Percentiles rank a stretch among this genome's conserved stretches.
These are phyloP conservation scores for Monilinia polystroma DNA, from an alignment of 2,329 filamentous ascomycete species.

Conservation along the genomic window DNA sequence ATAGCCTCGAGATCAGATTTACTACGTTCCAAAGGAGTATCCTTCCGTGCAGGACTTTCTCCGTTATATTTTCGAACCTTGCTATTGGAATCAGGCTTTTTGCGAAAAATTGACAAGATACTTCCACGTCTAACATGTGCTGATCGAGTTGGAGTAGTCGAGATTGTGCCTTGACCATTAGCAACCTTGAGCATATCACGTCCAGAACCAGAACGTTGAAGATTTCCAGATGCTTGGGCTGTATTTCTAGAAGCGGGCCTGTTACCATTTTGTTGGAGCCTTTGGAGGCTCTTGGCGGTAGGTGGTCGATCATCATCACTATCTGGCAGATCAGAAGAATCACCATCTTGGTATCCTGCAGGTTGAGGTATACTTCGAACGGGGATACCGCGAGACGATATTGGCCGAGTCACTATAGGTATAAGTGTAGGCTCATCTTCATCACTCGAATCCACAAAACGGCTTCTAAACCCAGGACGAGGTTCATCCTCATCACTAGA, in stretches of 20 bases:
- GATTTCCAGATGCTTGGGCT: slow-evolving; percentile 33
- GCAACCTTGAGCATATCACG: slow-evolving; percentile 36
- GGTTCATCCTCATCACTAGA: slow-evolving; percentile 41
- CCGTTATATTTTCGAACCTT: slow-evolving; percentile 55
- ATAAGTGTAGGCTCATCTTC: slow-evolving; percentile 44
- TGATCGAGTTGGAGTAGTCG: slow-evolving; percentile 32
- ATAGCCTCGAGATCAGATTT: slow-evolving; percentile 48
- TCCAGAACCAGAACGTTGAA: slow-evolving; percentile 44
- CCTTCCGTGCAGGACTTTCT: slow-evolving; percentile 60
- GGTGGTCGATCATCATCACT: slow-evolving; percentile 52
- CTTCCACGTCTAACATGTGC: slow-evolving; percentile 47
- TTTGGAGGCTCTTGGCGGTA: slow-evolving; percentile 25
- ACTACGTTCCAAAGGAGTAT: slow-evolving; percentile 61
- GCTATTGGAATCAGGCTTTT: slow-evolving; percentile 52
- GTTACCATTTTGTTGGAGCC: slow-evolving; percentile 25
- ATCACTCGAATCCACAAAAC: slow-evolving; percentile 63
- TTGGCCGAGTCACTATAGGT: slow-evolving; percentile 16
- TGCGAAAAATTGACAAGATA: slow-evolving; percentile 62
- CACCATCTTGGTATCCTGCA: slow-evolving; percentile 53
- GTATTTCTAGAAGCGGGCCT: slow-evolving; percentile 23
- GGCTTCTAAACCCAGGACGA: slow-evolving; percentile 44
- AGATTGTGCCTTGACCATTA: slow-evolving; percentile 13
- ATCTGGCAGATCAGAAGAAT: slow-evolving; percentile 60
- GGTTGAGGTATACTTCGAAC: slow-evolving; percentile 52
- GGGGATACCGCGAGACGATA: slow-evolving; percentile 32